phyloP scores from a whole-genome alignment of 1,284 basidiomycete species.

The Ustilago loliicola region DNA sequence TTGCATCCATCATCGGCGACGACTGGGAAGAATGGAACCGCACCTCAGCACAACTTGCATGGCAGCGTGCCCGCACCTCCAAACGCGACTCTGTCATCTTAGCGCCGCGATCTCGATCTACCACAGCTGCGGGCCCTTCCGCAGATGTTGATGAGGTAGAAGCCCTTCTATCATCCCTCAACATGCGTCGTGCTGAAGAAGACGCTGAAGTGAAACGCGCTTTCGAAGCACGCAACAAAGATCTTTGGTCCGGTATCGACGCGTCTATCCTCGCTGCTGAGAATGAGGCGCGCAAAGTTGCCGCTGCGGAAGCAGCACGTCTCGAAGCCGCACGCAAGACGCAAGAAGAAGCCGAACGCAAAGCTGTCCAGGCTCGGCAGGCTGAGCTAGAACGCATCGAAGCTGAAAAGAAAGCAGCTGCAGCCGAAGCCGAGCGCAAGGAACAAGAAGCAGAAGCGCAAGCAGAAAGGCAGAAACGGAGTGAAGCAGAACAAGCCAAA shows the following conservation, averaged over 20 bases:
- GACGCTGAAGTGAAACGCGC: constrained; percentile 57
- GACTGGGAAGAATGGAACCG: constrained; percentile 58
- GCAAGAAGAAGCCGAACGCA: constrained; percentile 62
- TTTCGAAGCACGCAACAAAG: constrained; percentile 63
- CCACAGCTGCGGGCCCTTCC: constrained; percentile 9
- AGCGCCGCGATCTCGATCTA: constrained; percentile 14
- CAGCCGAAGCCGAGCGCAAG: constrained; percentile 39
- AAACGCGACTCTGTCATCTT: constrained; percentile 6
- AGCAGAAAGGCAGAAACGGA: constrained; percentile 46
- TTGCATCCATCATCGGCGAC: constrained; percentile 27
- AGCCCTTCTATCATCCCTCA: constrained; percentile 53
- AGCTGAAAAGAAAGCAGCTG: constrained; percentile 55
- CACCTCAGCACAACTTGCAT: constrained; percentile 27
- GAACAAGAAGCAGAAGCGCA: constrained; percentile 40
- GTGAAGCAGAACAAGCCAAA: constrained; percentile 43
- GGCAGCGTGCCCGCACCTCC: constrained; percentile 21
- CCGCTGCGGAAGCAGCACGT: constrained; percentile 56
- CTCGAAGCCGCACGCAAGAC: constrained; percentile 54
- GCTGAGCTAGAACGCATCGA: constrained; percentile 58
- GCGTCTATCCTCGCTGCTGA: constrained; percentile 63
- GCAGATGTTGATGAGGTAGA: constrained; percentile 58
- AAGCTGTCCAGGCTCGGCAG: constrained; percentile 55
- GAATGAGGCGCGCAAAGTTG: constrained; percentile 42
- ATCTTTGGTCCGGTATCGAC: constrained; percentile 67
- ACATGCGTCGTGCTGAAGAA: constrained; percentile 51